Percentiles rank a stretch among this genome's conserved stretches.
Evolutionary conservation across 2,329 filamentous ascomycete species (phyloP).

Genomic region (Colletotrichum noveboracense): DNA sequence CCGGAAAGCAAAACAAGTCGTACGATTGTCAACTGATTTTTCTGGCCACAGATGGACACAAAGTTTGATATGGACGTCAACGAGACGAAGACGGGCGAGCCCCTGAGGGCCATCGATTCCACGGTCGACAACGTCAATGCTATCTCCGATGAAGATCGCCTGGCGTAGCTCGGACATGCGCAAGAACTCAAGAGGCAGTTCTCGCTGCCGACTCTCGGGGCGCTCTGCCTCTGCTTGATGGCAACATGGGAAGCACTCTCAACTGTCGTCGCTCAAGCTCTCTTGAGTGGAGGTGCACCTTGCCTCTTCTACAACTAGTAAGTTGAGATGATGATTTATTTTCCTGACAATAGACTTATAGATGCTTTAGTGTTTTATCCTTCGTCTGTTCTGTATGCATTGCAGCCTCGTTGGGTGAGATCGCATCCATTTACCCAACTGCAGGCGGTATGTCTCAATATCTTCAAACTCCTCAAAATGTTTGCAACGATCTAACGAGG

Average conservation of each 20-base stretch:
- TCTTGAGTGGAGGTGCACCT: conserved; percentile 49
- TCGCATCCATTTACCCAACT: conserved; percentile 41
- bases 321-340: not conserved
- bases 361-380: conserved; percentile 40
- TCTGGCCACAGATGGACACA: not conserved
- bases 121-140: not conserved
- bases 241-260: conserved; percentile 56
- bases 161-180: conserved; percentile 31
- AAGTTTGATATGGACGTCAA: not conserved
- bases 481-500: accelerated
- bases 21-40: not conserved
- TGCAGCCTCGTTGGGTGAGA: conserved; percentile 43
- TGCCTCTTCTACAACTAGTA: conserved; percentile 52
- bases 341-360: not conserved
- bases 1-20: not conserved
- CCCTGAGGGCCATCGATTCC: not conserved
- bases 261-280: conserved; percentile 47
- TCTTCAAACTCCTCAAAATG: not conserved
- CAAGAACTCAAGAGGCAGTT: conserved; percentile 38
- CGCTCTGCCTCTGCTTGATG: conserved; percentile 53
- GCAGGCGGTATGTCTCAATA: conserved; percentile 29
- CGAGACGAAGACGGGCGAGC: not conserved
- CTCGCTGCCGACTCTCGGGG: conserved; percentile 47
- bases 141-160: conserved; percentile 23
- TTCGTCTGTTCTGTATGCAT: conserved; percentile 44